These are phyloP conservation scores for Bipolaris gigantea DNA, from an alignment of 2,329 filamentous ascomycete species.

Conservation along the genomic window DNA sequence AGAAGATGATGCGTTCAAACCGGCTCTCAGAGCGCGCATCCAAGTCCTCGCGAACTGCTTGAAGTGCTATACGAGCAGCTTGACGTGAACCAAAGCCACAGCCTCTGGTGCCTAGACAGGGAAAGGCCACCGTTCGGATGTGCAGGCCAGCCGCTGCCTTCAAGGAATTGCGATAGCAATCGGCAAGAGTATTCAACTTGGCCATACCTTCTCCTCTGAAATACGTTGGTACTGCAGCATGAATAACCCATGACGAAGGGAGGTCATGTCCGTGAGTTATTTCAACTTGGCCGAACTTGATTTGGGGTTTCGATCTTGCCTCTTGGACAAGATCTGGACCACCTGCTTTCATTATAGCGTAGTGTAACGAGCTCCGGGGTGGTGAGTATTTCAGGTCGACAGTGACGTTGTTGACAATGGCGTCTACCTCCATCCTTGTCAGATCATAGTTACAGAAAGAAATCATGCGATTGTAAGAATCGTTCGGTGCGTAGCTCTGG, in stretches of 20 bases:
- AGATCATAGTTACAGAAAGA: conserved; percentile 38
- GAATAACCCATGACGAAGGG: conserved; percentile 36
- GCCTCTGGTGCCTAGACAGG: conserved; percentile 37
- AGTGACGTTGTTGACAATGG: conserved; percentile 40
- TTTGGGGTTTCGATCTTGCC: conserved; percentile 10
- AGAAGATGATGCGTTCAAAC: conserved; percentile 39
- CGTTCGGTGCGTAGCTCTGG: conserved; percentile 35
- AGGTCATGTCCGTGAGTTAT: conserved; percentile 35
- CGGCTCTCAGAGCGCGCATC: conserved; percentile 24
- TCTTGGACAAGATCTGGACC: conserved; percentile 33
- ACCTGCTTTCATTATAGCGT: conserved; percentile 32
- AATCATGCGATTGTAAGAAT: conserved; percentile 35
- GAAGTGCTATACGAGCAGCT: conserved; percentile 38
- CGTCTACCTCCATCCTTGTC: conserved; percentile 38
- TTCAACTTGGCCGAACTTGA: conserved; percentile 27
- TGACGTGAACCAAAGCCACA: conserved; percentile 34
- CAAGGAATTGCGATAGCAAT: conserved; percentile 37
- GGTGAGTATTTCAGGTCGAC: conserved; percentile 14
- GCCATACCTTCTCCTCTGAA: conserved; percentile 18
- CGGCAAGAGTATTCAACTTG: conserved; percentile 33
- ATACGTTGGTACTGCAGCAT: conserved; percentile 35
- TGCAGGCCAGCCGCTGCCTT: conserved; percentile 22
- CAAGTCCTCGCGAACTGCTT: conserved; percentile 38
- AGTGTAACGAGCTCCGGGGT: conserved; percentile 24
- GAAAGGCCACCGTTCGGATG: conserved; percentile 40